Conservation (phyloP, 768 basidiomycete genomes). For the Mycena leptocephala region DNA sequence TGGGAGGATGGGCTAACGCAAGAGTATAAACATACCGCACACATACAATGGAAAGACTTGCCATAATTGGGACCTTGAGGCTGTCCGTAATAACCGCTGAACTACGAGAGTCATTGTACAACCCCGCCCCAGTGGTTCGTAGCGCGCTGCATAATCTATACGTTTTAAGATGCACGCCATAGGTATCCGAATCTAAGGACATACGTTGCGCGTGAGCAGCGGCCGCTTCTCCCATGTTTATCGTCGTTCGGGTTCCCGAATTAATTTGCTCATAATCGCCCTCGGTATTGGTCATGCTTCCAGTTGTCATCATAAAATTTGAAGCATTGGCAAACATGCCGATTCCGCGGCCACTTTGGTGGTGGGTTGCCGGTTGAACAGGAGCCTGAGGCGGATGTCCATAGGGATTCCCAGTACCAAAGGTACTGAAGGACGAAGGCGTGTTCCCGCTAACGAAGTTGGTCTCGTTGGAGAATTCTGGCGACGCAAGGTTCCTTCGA, state of each 20-base stretch:
- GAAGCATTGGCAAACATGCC: no score
- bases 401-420: neutral
- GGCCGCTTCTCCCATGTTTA: neutral
- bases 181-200: neutral
- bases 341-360: neutral
- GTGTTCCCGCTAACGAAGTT: neutral
- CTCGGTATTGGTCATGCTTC: no score
- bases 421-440: neutral
- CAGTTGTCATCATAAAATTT: no score
- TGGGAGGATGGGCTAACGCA: neutral
- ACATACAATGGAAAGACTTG: neutral
- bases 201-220: neutral
- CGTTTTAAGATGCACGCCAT: neutral
- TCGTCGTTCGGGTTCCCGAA: neutral
- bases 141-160: neutral
- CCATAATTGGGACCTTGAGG: neutral
- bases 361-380: neutral
- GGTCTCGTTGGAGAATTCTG: neutral
- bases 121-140: neutral
- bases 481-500: neutral
- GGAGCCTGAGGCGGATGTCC: neutral
- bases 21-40: neutral
- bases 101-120: neutral
- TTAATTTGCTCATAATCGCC: neutral
- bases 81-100: neutral